A percentile compares a stretch with the other conserved stretches of the same genome.
Conservation (phyloP, 495 filamentous ascomycete species). For the Neurospora sublineolata region DNA sequence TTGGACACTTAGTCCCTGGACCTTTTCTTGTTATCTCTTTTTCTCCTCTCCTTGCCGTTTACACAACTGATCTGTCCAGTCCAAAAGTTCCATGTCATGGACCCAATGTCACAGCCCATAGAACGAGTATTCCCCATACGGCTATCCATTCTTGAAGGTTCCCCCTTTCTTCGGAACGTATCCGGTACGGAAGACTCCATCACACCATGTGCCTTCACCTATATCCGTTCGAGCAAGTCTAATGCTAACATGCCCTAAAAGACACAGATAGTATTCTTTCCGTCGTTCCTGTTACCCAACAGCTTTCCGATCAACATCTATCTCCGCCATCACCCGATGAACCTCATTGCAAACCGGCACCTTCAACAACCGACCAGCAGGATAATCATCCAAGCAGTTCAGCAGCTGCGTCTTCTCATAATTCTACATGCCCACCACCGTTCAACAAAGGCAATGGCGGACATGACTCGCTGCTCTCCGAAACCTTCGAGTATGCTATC, state of each 20-base stretch:
- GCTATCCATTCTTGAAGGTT: conserved; percentile 15
- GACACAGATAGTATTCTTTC: neutral
- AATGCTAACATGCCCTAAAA: neutral
- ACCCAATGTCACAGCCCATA: conserved; percentile 2
- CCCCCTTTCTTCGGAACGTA: conserved; percentile 10
- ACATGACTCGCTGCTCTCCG: conserved; percentile 3
- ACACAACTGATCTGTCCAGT: neutral
- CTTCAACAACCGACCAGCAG: neutral
- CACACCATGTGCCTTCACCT: neutral
- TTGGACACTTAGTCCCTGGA: neutral
- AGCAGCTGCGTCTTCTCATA: neutral
- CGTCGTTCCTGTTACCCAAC: conserved; percentile 1
- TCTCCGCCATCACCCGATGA: neutral
- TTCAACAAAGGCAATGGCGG: neutral
- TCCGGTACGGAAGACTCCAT: neutral
- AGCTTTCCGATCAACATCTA: neutral
- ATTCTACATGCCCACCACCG: neutral
- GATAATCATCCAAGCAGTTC: neutral
- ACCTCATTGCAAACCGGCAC: neutral
- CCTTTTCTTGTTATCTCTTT: neutral
- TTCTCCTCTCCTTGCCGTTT: neutral
- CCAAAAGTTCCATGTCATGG: conserved; percentile 1
- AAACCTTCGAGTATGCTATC: conserved; percentile 12
- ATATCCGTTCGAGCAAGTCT: neutral
- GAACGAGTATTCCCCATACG: conserved; percentile 19